These are phyloP conservation scores for Ceratocystiopsis sp. DNA, from an alignment of 2,329 filamentous ascomycete genomes.

Conservation along the genomic window DNA sequence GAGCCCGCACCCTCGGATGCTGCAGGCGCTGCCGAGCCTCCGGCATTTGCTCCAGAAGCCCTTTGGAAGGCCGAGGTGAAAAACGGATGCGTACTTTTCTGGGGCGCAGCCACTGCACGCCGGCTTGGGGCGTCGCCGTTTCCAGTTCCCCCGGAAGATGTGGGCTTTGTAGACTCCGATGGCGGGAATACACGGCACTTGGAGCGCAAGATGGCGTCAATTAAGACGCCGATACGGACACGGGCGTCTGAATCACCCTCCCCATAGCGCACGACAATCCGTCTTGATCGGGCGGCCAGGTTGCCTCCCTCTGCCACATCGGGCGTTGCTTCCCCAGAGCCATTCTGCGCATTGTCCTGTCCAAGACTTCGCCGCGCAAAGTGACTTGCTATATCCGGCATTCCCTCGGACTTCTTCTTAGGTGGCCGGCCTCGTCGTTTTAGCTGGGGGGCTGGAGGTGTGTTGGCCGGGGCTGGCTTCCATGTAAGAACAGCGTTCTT, in stretches of 20 bases:
- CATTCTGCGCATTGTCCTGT: no score
- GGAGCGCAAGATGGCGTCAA: constrained; percentile 2
- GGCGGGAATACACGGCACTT: neutral
- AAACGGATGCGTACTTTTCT: constrained; percentile 39
- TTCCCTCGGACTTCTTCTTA: constrained; percentile 12
- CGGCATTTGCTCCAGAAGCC: constrained; percentile 2
- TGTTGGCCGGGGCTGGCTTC: no score
- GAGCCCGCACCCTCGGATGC: neutral
- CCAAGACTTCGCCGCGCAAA: no score
- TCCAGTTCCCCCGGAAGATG: no score
- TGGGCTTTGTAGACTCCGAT: no score
- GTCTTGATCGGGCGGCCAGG: constrained; percentile 41
- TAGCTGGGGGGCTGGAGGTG: neutral
- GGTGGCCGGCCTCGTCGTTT: constrained; percentile 10
- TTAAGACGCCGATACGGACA: constrained; percentile 4
- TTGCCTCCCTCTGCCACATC: constrained; percentile 34
- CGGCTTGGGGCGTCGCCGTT: no score
- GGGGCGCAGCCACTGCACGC: neutral
- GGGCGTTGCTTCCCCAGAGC: no score
- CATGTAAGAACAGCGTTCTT: no score
- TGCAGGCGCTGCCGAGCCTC: constrained; percentile 10
- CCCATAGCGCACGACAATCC: constrained; percentile 6
- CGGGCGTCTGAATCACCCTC: neutral
- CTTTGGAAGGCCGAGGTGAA: constrained; percentile 39
- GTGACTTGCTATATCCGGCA: neutral